Base-by-base conservation (phyloP, 2,329 filamentous ascomycete genomes). In the Penicillium italicum region DNA sequence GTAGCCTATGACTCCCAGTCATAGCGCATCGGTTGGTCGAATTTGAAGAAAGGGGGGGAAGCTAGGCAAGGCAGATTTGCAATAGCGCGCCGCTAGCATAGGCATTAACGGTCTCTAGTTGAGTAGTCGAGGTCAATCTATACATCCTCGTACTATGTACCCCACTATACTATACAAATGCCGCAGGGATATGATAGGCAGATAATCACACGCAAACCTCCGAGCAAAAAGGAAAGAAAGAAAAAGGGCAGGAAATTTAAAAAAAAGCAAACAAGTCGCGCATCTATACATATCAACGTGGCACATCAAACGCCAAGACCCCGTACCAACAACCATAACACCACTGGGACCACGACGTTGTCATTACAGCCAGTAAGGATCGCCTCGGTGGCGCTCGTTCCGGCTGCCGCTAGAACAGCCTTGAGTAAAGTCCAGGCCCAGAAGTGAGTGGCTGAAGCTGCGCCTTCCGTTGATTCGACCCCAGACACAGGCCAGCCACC, bases 331-430 rank as follows among this genome's bases (percentile, higher is more conserved):
- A 92, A 83, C 94, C 94, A 99, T 58, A 99, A 76, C 48, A 96
- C 86, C 55, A 99, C 85, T 4, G 94, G 94, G 61, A 97, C 93
- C 61, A 97, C 87, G 18, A 99, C 94, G 79, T 99, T 99, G 79
- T 99, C 94, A 74, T 99, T 99, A 30, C 93, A 94, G 2, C 94
- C 94, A 14, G 94, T 97, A 61, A 99, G 77, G 44, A 97, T 93
- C 26, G 94, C 92, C 77, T 99, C 94, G 50, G 94, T 96, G 64
- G 97, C 80, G 73, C 92, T 97, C 28, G 92, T 90, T 55, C 91
- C 84, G 40, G 82, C 81, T 7, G 89, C 91, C 62, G 91, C 95
- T 45, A 89, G 69, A 5, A 80, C 77, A 11, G 88, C 85, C 69
- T 93, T 94, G 18, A 63, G 64, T 26, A 76, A 51, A 14, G 76